These are phyloP conservation scores for Penicillium sp. DNA, from an alignment of 2,329 filamentous ascomycete genomes.

Conservation along the genomic window DNA sequence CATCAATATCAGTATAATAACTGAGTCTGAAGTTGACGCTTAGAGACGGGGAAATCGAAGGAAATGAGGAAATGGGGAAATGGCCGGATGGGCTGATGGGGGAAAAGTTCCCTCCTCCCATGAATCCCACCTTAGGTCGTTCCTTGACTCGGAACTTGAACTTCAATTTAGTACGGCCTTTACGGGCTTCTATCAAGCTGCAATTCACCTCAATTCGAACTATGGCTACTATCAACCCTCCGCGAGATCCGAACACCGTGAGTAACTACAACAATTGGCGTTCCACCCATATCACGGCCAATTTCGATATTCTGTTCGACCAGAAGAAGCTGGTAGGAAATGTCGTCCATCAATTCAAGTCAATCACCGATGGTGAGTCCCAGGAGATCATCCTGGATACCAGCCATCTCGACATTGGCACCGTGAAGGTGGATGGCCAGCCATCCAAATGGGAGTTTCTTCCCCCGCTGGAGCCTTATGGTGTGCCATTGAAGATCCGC, in stretches of 20 bases:
- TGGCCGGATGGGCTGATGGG: neutral
- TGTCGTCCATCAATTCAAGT: constrained; percentile 73
- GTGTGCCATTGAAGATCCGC: constrained; percentile 47
- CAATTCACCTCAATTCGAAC: constrained; percentile 26
- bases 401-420: constrained; percentile 72
- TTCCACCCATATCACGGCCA: constrained; percentile 77
- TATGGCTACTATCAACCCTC: constrained; percentile 44
- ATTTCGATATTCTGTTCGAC: constrained; percentile 80
- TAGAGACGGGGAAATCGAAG: constrained; percentile 7
- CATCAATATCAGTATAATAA: no score
- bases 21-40: constrained; percentile 13
- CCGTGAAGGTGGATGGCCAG: constrained; percentile 66
- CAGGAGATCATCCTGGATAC: constrained; percentile 83
- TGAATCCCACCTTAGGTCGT: constrained; percentile 8
- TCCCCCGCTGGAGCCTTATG: constrained; percentile 67
- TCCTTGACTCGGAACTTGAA: constrained; percentile 1
- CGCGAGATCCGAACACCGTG: constrained; percentile 81
- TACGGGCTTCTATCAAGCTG: neutral
- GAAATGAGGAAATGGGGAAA: neutral
- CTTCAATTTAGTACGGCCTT: neutral
- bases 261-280: constrained; percentile 88
- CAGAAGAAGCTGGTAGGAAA: constrained; percentile 72
- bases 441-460: constrained; percentile 68
- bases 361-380: constrained; percentile 68
- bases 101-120: neutral